These are phyloP conservation scores for Epichloe gansuensis DNA, from an alignment of 2,329 filamentous ascomycete species.

Conservation along the genomic window DNA sequence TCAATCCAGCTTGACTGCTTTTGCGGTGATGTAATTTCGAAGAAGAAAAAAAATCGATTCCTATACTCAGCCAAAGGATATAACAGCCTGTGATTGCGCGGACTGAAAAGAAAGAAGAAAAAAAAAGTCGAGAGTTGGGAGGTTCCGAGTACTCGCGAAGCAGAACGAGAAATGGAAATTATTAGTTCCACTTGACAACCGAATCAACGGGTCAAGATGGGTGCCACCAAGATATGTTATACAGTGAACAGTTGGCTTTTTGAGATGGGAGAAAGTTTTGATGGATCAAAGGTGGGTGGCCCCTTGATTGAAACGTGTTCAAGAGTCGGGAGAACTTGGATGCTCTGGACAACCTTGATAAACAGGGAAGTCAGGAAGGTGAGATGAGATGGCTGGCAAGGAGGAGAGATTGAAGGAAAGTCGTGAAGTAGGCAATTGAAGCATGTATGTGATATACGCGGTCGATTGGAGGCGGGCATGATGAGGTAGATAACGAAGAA, in stretches of 20 bases:
- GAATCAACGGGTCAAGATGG: conserved; percentile 38
- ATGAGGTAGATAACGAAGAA: conserved; percentile 14
- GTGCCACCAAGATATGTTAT: not conserved
- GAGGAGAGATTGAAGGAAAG: conserved; percentile 22
- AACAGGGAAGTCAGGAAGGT: conserved; percentile 3
- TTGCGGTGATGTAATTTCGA: not conserved
- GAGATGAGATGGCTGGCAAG: not conserved
- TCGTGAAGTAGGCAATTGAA: conserved; percentile 21
- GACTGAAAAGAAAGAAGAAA: not conserved
- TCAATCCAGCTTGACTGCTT: conserved; percentile 3
- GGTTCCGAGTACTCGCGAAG: not conserved
- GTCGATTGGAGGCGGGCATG: conserved; percentile 12
- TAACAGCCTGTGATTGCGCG: not conserved
- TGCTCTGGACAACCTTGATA: not conserved
- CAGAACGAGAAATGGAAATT: not conserved
- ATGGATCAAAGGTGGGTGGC: not conserved
- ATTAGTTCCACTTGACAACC: conserved; percentile 25
- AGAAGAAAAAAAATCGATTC: not conserved
- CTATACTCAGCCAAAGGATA: not conserved
- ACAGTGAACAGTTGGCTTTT: not conserved
- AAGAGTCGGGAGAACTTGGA: too few relatives aligned
- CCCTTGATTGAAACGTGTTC: conserved; percentile 3
- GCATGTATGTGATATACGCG: conserved; percentile 7
- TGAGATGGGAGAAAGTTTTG: not conserved
- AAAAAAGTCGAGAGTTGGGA: not conserved